phyloP scores from a whole-genome alignment of 1,139 yeast genomes.

The Candida smagusa region DNA sequence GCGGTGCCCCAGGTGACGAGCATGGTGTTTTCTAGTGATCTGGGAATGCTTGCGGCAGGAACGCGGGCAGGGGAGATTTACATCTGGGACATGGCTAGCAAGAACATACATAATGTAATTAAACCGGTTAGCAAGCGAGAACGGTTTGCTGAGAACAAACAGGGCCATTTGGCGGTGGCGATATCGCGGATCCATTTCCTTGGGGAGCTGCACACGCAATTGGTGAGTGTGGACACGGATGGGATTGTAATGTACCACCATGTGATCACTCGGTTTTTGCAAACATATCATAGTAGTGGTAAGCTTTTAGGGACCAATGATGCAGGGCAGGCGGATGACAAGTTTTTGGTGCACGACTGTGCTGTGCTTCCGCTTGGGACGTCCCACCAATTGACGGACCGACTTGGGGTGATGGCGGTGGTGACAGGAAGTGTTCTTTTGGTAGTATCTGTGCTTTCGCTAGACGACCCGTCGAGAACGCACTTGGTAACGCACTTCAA shows the following conservation, averaged over 20 bases:
- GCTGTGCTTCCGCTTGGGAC: conserved; percentile 55
- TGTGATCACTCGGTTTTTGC: conserved; percentile 53
- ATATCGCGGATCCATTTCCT: conserved; percentile 52
- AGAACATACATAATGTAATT: conserved; percentile 17
- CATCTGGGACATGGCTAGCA: conserved; percentile 3
- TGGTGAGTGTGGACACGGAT: conserved; percentile 56
- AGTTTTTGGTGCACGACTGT: conserved; percentile 25
- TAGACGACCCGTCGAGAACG: conserved; percentile 26
- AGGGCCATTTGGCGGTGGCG: conserved; percentile 52
- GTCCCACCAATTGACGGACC: conserved; percentile 48
- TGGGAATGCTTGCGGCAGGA: conserved; percentile 38
- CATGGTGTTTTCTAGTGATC: conserved; percentile 5
- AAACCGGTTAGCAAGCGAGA: conserved; percentile 27
- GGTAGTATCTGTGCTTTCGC: conserved; percentile 55
- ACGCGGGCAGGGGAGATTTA: conserved; percentile 19
- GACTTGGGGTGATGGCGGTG: conserved; percentile 58
- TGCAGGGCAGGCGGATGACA: conserved; percentile 16
- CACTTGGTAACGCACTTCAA: conserved; percentile 52
- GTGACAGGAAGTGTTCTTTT: conserved; percentile 51
- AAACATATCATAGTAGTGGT: conserved; percentile 46
- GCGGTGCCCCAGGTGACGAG: conserved; percentile 40
- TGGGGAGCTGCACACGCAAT: conserved; percentile 53
- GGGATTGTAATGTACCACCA: conserved; percentile 64
- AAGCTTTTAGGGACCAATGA: conserved; percentile 53
- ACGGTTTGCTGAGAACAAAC: conserved; percentile 25